Evolutionary conservation across 2,329 filamentous ascomycete genomes (phyloP).

Genomic region (Xenoacremonium recifei): DNA sequence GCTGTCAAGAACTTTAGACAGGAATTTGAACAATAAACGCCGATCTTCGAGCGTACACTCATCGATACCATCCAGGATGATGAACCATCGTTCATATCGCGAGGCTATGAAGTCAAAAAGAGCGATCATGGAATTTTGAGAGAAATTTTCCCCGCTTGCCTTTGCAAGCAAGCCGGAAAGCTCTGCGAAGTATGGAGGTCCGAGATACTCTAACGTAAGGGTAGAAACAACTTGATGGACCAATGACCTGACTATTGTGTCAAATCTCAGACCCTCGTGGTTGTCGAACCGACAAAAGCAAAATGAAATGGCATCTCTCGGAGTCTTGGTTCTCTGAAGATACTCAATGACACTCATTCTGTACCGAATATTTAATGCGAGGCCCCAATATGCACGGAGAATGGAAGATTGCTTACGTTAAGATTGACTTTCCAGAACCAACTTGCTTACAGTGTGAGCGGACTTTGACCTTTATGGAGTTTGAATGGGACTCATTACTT

Average conservation of each 20-base stretch:
- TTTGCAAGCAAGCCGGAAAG: neutral
- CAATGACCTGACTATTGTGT: slow-evolving; percentile 4
- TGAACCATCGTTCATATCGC: neutral
- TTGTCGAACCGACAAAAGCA: slow-evolving; percentile 9
- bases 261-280: neutral
- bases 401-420: slow-evolving; percentile 6
- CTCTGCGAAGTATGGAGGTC: too few species aligned
- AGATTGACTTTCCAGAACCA: slow-evolving; percentile 16
- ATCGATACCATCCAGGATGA: slow-evolving; percentile 10
- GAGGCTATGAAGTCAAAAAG: neutral
- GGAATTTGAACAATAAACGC: neutral
- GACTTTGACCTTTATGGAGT: neutral
- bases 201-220: neutral
- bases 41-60: slow-evolving; percentile 6
- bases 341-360: slow-evolving; percentile 3
- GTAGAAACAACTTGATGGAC: slow-evolving; percentile 1
- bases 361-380: neutral
- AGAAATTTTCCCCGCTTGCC: neutral
- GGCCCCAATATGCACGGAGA: too few species aligned
- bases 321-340: neutral
- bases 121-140: neutral
- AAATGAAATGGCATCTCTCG: slow-evolving; percentile 3
- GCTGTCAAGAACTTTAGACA: neutral
- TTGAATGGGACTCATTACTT: slow-evolving; percentile 3
- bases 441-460: slow-evolving; percentile 2